Conservation (phyloP, 2,329 filamentous ascomycete species). For the Aspergillus hortae region DNA sequence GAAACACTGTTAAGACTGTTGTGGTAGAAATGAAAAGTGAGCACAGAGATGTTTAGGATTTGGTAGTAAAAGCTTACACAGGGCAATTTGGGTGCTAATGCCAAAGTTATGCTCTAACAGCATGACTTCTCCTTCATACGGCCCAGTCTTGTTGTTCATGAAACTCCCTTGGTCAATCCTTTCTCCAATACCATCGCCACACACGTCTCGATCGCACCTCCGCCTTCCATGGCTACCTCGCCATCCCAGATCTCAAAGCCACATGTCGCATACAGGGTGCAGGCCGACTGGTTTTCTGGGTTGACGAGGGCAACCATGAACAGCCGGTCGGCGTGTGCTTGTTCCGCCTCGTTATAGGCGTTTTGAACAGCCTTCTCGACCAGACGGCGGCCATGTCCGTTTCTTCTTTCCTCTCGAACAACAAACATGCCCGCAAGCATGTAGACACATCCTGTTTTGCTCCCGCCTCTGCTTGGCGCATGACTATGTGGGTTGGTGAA, state of each 20-base stretch:
- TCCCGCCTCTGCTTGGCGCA: too few relatives aligned
- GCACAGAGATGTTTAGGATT: neutral
- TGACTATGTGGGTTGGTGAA: neutral
- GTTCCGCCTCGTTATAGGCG: neutral
- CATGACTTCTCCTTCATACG: too few relatives aligned
- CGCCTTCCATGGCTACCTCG: too few relatives aligned
- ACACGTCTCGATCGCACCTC: too few relatives aligned
- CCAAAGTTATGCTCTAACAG: too few relatives aligned
- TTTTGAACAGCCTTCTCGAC: neutral
- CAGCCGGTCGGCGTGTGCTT: neutral
- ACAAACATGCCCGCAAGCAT: slow-evolving; percentile 6
- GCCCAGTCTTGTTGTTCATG: too few relatives aligned
- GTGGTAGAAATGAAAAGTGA: neutral
- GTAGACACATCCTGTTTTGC: neutral
- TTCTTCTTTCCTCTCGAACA: neutral
- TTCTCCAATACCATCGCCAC: too few relatives aligned
- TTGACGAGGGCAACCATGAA: slow-evolving; percentile 1
- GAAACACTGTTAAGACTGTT: neutral
- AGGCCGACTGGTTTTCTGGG: slow-evolving; percentile 1
- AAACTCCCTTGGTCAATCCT: too few relatives aligned
- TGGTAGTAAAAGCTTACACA: too few relatives aligned
- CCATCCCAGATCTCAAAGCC: slow-evolving; percentile 1
- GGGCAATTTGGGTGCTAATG: too few relatives aligned
- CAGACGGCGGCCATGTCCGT: neutral
- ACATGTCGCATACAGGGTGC: neutral